Evolutionary conservation across 345 rosid species (phyloP).

Genomic region (Aegle marmelos): DNA sequence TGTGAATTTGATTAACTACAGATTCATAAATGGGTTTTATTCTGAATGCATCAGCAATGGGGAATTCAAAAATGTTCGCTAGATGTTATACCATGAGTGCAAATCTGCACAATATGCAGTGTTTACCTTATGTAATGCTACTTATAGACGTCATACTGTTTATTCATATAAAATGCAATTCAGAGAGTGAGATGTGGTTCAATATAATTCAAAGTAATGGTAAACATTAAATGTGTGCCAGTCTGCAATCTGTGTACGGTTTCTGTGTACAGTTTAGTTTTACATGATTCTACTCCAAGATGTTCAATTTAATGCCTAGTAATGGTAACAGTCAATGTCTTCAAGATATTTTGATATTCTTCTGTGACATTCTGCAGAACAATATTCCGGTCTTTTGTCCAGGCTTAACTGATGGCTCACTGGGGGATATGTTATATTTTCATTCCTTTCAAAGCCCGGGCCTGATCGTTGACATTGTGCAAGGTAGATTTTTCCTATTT

Average conservation of each 20-base stretch:
- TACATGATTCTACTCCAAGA: not conserved
- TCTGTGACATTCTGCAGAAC: constrained; percentile 51
- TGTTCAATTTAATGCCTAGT: not conserved
- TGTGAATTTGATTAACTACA: not conserved
- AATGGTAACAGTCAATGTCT: not conserved
- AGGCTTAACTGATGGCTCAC: constrained; percentile 89
- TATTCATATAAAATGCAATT: no score
- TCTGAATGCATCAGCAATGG: not conserved
- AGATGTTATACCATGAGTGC: not conserved
- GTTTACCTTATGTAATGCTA: not conserved
- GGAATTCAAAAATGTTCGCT: not conserved
- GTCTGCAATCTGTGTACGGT: not conserved
- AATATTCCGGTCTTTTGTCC: constrained; percentile 91
- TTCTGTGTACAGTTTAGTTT: not conserved
- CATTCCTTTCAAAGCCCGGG: constrained; percentile 72
- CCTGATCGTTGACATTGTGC: constrained; percentile 60
- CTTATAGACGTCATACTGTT: not conserved
- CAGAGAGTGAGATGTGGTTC: no score
- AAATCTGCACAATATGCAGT: not conserved
- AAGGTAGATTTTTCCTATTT: constrained; percentile 44
- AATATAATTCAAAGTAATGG: not conserved
- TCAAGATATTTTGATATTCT: not conserved
- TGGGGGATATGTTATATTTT: constrained; percentile 93
- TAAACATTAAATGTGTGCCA: not conserved
- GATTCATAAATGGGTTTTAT: not conserved